Percentiles rank a stretch among this genome's conserved stretches.
These are phyloP conservation scores for Colletotrichum liriopes DNA, from an alignment of 2,329 filamentous ascomycete genomes.

Conservation along the genomic window DNA sequence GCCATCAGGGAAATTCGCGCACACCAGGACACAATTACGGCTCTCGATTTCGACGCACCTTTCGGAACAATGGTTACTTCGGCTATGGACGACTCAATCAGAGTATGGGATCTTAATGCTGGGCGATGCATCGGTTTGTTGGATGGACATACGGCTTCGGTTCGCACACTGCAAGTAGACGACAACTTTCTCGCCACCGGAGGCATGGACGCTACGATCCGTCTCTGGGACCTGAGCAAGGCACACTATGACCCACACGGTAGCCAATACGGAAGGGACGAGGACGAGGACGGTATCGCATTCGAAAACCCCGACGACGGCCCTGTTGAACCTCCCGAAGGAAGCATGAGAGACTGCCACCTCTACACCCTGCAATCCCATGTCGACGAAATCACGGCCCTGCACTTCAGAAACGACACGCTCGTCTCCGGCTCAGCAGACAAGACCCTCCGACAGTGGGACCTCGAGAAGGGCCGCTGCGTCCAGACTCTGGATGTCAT, in stretches of 20 bases:
- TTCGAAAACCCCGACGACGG: conserved; percentile 81
- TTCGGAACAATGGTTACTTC: conserved; percentile 96
- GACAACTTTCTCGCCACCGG: conserved; percentile 97
- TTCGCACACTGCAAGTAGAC: conserved; percentile 92
- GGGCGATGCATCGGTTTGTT: conserved; percentile 92
- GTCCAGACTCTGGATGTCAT: conserved; percentile 98
- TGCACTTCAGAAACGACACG: conserved; percentile 91
- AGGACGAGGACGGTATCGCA: conserved; percentile 76
- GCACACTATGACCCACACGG: conserved; percentile 85
- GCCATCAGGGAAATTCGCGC: conserved; percentile 90
- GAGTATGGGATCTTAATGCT: conserved; percentile 96
- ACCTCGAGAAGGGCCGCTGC: conserved; percentile 95
- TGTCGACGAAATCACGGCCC: conserved; percentile 92
- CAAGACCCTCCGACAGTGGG: conserved; percentile 98
- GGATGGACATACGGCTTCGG: conserved; percentile 95
- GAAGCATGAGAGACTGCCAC: conserved; percentile 90
- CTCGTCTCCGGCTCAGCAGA: conserved; percentile 96
- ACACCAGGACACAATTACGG: conserved; percentile 89
- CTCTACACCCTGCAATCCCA: conserved; percentile 92
- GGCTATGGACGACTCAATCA: conserved; percentile 91
- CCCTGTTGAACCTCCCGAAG: conserved; percentile 78
- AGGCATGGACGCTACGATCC: conserved; percentile 93
- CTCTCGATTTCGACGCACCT: conserved; percentile 96
- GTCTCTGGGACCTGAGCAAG: conserved; percentile 93
- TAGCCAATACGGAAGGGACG: conserved; percentile 71